Base-by-base conservation (phyloP, 2,329 filamentous ascomycete species). In the Fusarium avenaceum region DNA sequence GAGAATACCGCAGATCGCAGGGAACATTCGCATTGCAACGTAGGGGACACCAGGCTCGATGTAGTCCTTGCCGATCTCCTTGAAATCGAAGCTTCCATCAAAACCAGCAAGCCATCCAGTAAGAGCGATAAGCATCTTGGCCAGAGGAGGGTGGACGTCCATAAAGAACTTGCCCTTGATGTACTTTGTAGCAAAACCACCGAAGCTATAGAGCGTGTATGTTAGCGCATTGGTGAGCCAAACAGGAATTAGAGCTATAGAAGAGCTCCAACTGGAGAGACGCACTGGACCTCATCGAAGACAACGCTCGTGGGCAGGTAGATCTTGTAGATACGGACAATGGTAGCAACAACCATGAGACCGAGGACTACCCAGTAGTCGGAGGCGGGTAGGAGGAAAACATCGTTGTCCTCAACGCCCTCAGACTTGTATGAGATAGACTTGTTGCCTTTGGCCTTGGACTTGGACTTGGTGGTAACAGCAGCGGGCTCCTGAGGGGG, bases 91-190 rank as follows among this genome's bases (percentile, higher is more conserved):
- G 67, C 93, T 86, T 69, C 96, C 96, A 77, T 97, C 88, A 79
- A 98, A 99, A 54, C 96, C 96, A 74, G 94, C 96, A 68, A 97
- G 81, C 90, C 92, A 99, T 73, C 95, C 96, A 68, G 94, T 94
- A 63, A 99, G 88, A 52, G 96, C 97, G 75, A 99, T 95, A 72
- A 99, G 89, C 78, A 99, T 89, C 85, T 99, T 99, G 71, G 96
- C 96, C 63, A 99, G 86, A 45, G 96, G 96, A 32, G 96, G 96
- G 78, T 99, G 96, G n/a, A 99, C 96, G 78, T 99, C 96, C 96
- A 99, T 99, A 81, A 99, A 99, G 87, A 99, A 99, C 79, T 87
- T 91, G 76, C 96, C 96, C 85, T 99, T 98, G 86, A 99, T 98
- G 81, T 99, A 99, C 81, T 99, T 99, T 74, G 92, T 93, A 70